Conservation (phyloP, 1,139 yeast species). For the Oligophagozyma castellii region DNA sequence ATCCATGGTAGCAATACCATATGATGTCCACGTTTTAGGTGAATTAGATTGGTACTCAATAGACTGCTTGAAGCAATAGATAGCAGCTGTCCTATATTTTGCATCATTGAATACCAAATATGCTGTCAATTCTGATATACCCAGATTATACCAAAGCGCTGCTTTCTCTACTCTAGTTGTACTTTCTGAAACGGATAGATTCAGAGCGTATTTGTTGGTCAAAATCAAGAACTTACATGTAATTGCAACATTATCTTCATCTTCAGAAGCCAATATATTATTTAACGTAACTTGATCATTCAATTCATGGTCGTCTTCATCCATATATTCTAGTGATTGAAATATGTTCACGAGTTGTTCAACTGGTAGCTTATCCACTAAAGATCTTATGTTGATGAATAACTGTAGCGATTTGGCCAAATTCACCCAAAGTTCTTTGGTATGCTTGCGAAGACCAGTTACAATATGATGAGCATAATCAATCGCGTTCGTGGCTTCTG, state of each 20-base stretch:
- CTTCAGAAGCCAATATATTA: conserved; percentile 22
- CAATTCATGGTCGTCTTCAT: conserved; percentile 12
- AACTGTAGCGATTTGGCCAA: conserved; percentile 35
- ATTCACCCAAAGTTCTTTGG: conserved; percentile 35
- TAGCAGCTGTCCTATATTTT: conserved; percentile 34
- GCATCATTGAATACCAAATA: conserved; percentile 26
- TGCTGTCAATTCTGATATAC: conserved; percentile 45
- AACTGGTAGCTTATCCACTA: conserved; percentile 32
- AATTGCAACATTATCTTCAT: conserved; percentile 16
- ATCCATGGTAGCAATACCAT: conserved; percentile 58
- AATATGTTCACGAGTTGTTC: conserved; percentile 30
- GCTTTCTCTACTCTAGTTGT: conserved; percentile 41
- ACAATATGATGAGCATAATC: conserved; percentile 16
- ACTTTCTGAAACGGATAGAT: conserved; percentile 6
- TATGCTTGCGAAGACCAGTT: conserved; percentile 16
- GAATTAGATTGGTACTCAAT: conserved; percentile 59
- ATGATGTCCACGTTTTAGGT: conserved; percentile 64
- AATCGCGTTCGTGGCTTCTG: conserved; percentile 33
- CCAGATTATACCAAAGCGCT: conserved; percentile 54
- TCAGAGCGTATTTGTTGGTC: conserved; percentile 19
- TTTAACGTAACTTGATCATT: conserved; percentile 34
- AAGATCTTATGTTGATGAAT: conserved; percentile 34
- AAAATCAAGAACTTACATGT: conserved; percentile 19
- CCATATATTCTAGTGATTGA: conserved; percentile 3
- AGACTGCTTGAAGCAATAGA: conserved; percentile 47